Evolutionary conservation across 1,284 basidiomycete species (phyloP).

Genomic region (Stereum hirsutum): DNA sequence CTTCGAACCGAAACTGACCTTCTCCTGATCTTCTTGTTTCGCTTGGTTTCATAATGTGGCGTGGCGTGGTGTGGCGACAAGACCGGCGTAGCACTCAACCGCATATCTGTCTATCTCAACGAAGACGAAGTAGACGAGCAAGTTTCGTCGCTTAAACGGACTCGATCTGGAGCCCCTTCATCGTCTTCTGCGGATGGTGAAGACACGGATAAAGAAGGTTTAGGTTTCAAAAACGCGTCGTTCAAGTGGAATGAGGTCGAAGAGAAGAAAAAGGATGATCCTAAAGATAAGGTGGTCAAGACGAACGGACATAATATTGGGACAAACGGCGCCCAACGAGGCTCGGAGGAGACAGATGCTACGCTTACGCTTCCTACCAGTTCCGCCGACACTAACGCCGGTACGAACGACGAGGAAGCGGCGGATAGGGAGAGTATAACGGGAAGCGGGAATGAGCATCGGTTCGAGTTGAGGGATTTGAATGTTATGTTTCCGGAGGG

Average conservation of each 20-base stretch:
- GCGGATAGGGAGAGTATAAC: slow-evolving; percentile 1
- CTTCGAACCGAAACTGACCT: too few species aligned
- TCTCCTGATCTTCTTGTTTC: too few species aligned
- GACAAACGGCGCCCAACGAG: neutral
- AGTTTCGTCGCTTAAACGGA: slow-evolving; percentile 26
- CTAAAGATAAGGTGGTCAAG: slow-evolving; percentile 15
- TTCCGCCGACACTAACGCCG: too few species aligned
- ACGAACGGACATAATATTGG: slow-evolving; percentile 14
- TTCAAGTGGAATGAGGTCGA: slow-evolving; percentile 66
- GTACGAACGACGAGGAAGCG: slow-evolving; percentile 10
- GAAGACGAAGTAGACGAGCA: slow-evolving; percentile 64
- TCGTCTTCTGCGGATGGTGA: too few species aligned
- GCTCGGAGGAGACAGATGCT: slow-evolving; percentile 16
- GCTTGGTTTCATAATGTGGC: too few species aligned
- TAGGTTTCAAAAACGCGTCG: slow-evolving; percentile 57
- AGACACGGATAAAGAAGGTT: slow-evolving; percentile 29
- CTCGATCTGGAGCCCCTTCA: slow-evolving; percentile 14
- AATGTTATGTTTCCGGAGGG: slow-evolving; percentile 63
- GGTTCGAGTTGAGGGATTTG: slow-evolving; percentile 61
- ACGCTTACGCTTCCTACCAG: too few species aligned
- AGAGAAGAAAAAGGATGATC: slow-evolving; percentile 14
- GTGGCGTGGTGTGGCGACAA: too few species aligned
- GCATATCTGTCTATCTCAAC: slow-evolving; percentile 72
- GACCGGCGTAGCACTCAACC: slow-evolving; percentile 69
- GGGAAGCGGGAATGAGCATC: slow-evolving; percentile 24